Evolutionary conservation across 1,139 yeast species (phyloP).

Genomic region (Magnusiomyces clavatus): DNA sequence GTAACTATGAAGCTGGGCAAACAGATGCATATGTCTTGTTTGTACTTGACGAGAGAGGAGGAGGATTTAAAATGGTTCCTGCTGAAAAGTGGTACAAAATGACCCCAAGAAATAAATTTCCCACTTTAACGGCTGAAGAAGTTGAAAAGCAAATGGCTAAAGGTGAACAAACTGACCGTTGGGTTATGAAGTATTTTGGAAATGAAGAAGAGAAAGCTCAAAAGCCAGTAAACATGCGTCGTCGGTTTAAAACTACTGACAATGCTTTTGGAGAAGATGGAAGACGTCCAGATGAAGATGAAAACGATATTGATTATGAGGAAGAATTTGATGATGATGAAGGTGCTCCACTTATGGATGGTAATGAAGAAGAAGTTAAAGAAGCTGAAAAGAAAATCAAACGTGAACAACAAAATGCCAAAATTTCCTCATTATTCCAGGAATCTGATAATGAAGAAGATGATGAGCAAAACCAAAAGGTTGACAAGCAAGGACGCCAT

Average conservation of each 20-base stretch:
- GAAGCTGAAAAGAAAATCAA: constrained; percentile 83
- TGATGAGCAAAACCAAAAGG: constrained; percentile 61
- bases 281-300: constrained; percentile 59
- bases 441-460: constrained; percentile 50
- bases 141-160: constrained; percentile 94
- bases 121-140: constrained; percentile 89
- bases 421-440: constrained; percentile 38
- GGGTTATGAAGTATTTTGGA: constrained; percentile 91
- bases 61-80: constrained; percentile 90
- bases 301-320: constrained; percentile 88
- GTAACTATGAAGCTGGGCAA: constrained; percentile 91
- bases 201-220: constrained; percentile 30
- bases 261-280: constrained; percentile 30
- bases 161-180: constrained; percentile 70
- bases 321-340: constrained; percentile 98
- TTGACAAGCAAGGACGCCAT: constrained; percentile 87
- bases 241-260: constrained; percentile 53
- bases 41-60: constrained; percentile 58
- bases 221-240: constrained; percentile 20
- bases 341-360: constrained; percentile 97
- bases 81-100: constrained; percentile 90
- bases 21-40: constrained; percentile 80
- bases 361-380: constrained; percentile 90
- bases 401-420: constrained; percentile 60
- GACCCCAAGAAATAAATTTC: constrained; percentile 88